Conservation (phyloP, 2,329 filamentous ascomycete species). For the Colletotrichum sp. region DNA sequence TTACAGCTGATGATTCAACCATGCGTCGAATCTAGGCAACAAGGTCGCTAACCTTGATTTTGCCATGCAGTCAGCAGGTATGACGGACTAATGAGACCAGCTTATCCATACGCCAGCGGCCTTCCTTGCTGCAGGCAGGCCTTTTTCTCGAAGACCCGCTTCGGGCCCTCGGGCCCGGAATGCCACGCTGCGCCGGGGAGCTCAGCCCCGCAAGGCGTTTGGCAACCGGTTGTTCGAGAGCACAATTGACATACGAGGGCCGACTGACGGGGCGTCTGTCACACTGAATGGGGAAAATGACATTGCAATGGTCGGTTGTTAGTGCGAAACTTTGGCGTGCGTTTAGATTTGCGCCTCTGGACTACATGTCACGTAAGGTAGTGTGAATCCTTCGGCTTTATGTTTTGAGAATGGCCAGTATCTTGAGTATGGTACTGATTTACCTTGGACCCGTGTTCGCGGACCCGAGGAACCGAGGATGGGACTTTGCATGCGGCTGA, state of each 20-base stretch:
- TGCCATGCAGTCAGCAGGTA: neutral
- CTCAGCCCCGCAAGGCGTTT: neutral
- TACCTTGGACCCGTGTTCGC: neutral
- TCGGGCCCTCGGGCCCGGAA: neutral
- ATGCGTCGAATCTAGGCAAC: neutral
- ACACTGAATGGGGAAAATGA: neutral
- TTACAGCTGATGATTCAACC: neutral
- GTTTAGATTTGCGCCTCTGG: neutral
- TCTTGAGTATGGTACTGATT: accelerated
- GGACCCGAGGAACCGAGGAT: neutral
- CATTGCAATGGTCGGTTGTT: neutral
- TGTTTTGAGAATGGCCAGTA: neutral
- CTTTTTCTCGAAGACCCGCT: accelerated
- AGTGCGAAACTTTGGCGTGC: too few relatives aligned
- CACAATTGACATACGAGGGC: neutral
- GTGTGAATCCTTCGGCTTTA: neutral
- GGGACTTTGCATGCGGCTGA: neutral
- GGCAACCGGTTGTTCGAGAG: neutral
- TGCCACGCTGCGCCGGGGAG: neutral
- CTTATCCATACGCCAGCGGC: neutral
- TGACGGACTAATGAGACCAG: neutral
- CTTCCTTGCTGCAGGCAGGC: accelerated
- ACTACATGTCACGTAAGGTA: neutral
- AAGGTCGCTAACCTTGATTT: neutral
- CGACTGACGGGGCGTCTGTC: accelerated